Evolutionary conservation across 139 green algal genomes (phyloP).

Genomic region (Chlamydomonas incerta): DNA sequence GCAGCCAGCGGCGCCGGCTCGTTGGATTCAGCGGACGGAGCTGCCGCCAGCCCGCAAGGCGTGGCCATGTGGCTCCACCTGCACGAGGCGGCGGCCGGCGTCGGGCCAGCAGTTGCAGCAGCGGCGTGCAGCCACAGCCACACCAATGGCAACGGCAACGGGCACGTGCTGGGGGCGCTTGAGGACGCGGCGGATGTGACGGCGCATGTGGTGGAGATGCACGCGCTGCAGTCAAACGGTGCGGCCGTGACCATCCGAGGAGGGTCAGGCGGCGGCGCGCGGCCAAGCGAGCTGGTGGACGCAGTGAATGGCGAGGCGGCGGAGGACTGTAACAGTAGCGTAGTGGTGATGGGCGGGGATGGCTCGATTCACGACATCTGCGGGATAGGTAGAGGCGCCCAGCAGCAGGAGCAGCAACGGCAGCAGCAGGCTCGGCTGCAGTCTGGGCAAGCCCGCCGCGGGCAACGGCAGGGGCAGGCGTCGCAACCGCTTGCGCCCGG

Average conservation of each 20-base stretch:
- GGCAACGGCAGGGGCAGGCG: not conserved
- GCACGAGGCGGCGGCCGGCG: not conserved
- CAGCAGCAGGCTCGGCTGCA: not conserved
- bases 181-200: no score
- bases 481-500: no score
- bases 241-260: not conserved
- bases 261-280: not conserved
- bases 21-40: not conserved
- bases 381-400: not conserved
- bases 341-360: constrained; percentile 6
- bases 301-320: not conserved
- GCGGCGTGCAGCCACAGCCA: no score
- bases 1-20: no score
- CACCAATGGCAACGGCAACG: no score
- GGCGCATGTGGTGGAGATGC: no score
- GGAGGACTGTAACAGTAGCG: not conserved
- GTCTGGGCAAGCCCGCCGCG: not conserved
- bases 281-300: not conserved
- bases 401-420: not conserved
- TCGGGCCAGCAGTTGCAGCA: not conserved
- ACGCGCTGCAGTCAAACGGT: no score
- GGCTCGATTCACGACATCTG: not conserved
- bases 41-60: not conserved
- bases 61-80: constrained; percentile 12
- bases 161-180: no score